phyloP scores from a whole-genome alignment of 352 stramenopile genomes.

The Pythium plurisporium region DNA sequence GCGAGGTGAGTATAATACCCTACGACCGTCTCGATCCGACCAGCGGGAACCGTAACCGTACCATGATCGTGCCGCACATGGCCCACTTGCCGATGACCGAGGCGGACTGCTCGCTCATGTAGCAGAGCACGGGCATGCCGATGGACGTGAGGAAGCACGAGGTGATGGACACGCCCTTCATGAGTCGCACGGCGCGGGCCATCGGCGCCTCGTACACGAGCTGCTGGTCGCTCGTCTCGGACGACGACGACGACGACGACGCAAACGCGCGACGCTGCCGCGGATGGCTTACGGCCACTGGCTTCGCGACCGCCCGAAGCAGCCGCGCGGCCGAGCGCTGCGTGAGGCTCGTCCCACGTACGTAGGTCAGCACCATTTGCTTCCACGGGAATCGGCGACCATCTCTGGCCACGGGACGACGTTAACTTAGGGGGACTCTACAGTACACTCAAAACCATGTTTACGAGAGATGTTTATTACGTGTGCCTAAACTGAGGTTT shows the following conservation, averaged over 20 bases:
- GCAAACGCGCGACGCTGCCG: conserved; percentile 13
- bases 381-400: not conserved
- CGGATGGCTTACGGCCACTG: not conserved
- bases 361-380: not conserved
- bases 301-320: not conserved
- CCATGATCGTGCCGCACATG: conserved; percentile 87
- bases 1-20: too few species aligned
- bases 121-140: conserved; percentile 73
- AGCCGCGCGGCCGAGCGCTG: not conserved
- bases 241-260: not conserved
- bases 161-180: conserved; percentile 85
- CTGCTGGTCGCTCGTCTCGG: not conserved
- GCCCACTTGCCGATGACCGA: conserved; percentile 82
- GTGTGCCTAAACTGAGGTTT: not conserved
- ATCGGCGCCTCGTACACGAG: conserved; percentile 71
- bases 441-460: too few species aligned
- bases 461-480: too few species aligned
- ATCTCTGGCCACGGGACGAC: not conserved
- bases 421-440: too few species aligned
- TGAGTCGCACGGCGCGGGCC: conserved; percentile 69
- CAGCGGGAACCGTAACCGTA: conserved; percentile 4
- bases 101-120: conserved; percentile 65
- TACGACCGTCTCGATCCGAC: too few species aligned
- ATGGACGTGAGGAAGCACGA: conserved; percentile 77
- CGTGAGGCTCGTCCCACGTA: not conserved